Base-by-base conservation (phyloP, 192 early-diverging fungal genomes). In the Gigaspora rosea region DNA sequence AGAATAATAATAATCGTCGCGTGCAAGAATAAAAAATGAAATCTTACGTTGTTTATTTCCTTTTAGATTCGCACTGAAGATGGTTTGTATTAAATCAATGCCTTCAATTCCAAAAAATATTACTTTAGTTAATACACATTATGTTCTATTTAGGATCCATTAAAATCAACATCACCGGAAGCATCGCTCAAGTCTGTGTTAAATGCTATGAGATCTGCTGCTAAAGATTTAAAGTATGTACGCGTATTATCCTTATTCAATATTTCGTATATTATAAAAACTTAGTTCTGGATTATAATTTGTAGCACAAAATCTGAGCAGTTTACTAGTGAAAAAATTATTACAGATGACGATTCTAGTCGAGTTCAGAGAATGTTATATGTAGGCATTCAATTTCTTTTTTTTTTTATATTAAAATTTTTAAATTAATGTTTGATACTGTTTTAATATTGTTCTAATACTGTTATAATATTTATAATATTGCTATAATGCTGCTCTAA, bases 111-210 rank as follows among this genome's bases (percentile, higher is more conserved):
- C 36, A 41, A 41, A 41, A 41, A 41, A n/a, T 41, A 5, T 41
- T 41, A 41, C 5, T 2, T 5, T 41, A 41, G 5, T 41, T 41
- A 41, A 41, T 41, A 41, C 5, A 41, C 5, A 41, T 41, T 41
- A 9, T 46, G 49, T 13, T 65, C 9, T 1, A 49, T 75, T 13
- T 46, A 75, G 59, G 73, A 65, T 15, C 20, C 63, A 59, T 18
- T 49, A 52, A 75, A 15, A 51, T 49, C 20, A 13, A 50, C 49
- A 10, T 4, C 61, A 7, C 62, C 73, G 4, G 63, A 62, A 64
- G 18, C 50, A 33, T 35, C 63, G 1, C 33, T 75, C 16, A 75
- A 75, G 63, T 75, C 73, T 8, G 13, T 75, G 1, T 64, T 59
- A 16, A 8, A 47, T 10, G 36, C 22, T 2, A 49, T 75, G 9